Percentiles rank a stretch among this genome's conserved stretches.
Conservation (phyloP, 495 filamentous ascomycete species). For the Mytilinidion resinicola region DNA sequence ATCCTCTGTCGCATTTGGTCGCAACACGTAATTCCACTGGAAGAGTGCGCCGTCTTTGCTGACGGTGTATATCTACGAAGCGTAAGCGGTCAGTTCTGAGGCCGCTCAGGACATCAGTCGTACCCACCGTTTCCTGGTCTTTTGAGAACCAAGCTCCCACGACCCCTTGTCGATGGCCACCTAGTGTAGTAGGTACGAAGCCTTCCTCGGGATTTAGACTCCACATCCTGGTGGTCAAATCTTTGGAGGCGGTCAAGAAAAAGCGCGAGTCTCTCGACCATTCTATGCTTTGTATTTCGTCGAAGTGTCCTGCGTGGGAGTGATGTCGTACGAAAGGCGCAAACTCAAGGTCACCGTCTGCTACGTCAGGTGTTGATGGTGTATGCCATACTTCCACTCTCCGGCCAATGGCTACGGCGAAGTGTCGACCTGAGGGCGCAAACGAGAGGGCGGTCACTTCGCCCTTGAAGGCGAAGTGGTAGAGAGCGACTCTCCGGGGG, state of each 20-base stretch:
- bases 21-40: slow-evolving; percentile 54
- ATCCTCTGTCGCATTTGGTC: slow-evolving; percentile 38
- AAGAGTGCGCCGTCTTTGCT: slow-evolving; percentile 64
- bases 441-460: slow-evolving; percentile 79
- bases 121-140: slow-evolving; percentile 69
- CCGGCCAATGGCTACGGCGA: slow-evolving; percentile 77
- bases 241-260: slow-evolving; percentile 83
- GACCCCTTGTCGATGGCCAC: slow-evolving; percentile 82
- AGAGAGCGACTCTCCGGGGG: slow-evolving; percentile 71
- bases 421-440: slow-evolving; percentile 83
- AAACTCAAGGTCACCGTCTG: slow-evolving; percentile 83
- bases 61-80: slow-evolving; percentile 50
- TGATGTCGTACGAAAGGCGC: slow-evolving; percentile 88
- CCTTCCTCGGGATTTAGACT: slow-evolving; percentile 80
- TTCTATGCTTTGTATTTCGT: slow-evolving; percentile 73
- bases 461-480: slow-evolving; percentile 91
- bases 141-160: slow-evolving; percentile 87
- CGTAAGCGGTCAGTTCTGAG: slow-evolving; percentile 54
- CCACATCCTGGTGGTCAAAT: slow-evolving; percentile 90
- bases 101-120: slow-evolving; percentile 34
- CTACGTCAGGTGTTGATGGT: slow-evolving; percentile 72
- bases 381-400: slow-evolving; percentile 93
- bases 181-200: slow-evolving; percentile 80
- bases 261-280: slow-evolving; percentile 96
- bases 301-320: slow-evolving; percentile 80